A percentile compares a stretch with the other conserved stretches of the same genome.
Conservation (phyloP, 257 asterid species). For the Nicotiana undulata region DNA sequence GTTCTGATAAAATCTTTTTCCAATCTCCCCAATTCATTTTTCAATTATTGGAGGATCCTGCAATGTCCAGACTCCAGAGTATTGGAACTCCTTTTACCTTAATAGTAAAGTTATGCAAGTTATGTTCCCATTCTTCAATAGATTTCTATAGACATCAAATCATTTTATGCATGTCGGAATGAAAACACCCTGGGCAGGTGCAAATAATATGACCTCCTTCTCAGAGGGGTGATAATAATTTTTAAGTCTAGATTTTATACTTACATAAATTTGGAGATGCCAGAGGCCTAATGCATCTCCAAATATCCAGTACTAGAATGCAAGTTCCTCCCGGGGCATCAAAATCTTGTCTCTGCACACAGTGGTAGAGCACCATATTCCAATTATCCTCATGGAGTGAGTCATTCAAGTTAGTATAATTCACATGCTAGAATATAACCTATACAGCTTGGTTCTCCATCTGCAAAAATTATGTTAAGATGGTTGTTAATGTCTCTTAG, state of each 20-base stretch:
- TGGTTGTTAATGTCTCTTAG: no score
- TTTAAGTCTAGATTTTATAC: background rate
- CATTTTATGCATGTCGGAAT: background rate
- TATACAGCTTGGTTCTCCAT: no score
- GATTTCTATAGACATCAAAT: background rate
- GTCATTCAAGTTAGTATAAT: constrained; percentile 26
- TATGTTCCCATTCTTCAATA: background rate
- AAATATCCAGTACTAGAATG: constrained; percentile 26
- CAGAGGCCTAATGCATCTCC: constrained; percentile 18
- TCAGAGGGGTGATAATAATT: background rate
- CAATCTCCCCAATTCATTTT: background rate
- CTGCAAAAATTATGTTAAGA: background rate
- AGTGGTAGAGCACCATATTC: constrained; percentile 10
- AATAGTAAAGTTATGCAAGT: background rate
- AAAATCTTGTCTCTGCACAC: constrained; percentile 21
- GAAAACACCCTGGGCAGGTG: background rate
- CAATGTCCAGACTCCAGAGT: background rate
- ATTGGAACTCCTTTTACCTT: background rate
- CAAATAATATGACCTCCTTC: background rate
- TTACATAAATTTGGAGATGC: background rate
- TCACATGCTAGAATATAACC: no score
- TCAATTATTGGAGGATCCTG: background rate
- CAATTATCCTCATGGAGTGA: constrained; percentile 25
- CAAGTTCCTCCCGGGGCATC: constrained; percentile 25
- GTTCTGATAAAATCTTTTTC: background rate